phyloP scores from a whole-genome alignment of 140 eudicot genomes.

The Eryngium alpinum region DNA sequence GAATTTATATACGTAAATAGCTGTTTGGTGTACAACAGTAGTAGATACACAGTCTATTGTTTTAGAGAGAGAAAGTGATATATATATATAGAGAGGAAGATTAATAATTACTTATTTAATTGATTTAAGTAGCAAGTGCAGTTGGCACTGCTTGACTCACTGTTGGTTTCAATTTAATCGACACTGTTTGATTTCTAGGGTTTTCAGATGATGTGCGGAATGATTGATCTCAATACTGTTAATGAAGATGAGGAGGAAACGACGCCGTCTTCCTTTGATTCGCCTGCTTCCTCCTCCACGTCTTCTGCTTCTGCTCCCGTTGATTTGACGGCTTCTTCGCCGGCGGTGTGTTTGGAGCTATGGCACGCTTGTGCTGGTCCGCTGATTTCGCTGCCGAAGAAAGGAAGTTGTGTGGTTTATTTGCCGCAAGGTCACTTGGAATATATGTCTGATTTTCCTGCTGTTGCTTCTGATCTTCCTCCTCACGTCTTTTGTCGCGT shows the following conservation, averaged over 20 bases:
- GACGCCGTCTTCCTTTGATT: conserved; percentile 26
- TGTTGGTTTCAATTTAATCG: not conserved
- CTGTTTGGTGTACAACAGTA: not conserved
- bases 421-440: conserved; percentile 91
- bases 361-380: conserved; percentile 99
- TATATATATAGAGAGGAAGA: not conserved
- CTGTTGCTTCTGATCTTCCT: conserved; percentile 33
- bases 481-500: conserved; percentile 93
- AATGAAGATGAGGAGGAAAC: conserved; percentile 47
- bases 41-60: not conserved
- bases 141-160: not conserved
- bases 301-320: conserved; percentile 20
- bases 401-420: conserved; percentile 50
- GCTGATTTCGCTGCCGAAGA: conserved; percentile 63
- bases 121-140: conserved; percentile 7
- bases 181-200: conserved; percentile 15
- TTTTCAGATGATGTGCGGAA: conserved; percentile 49
- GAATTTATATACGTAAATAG: too few relatives aligned
- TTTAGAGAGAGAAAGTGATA: conserved; percentile 35
- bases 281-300: conserved; percentile 14
- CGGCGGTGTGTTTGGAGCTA: conserved; percentile 71
- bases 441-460: conserved; percentile 32
- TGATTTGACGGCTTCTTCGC: conserved; percentile 24
- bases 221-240: conserved; percentile 67
- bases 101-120: too few relatives aligned